A percentile compares a stretch with the other conserved stretches of the same genome.
Conservation (phyloP, 116 monocot genomes). For the Posidonia oceanica region DNA sequence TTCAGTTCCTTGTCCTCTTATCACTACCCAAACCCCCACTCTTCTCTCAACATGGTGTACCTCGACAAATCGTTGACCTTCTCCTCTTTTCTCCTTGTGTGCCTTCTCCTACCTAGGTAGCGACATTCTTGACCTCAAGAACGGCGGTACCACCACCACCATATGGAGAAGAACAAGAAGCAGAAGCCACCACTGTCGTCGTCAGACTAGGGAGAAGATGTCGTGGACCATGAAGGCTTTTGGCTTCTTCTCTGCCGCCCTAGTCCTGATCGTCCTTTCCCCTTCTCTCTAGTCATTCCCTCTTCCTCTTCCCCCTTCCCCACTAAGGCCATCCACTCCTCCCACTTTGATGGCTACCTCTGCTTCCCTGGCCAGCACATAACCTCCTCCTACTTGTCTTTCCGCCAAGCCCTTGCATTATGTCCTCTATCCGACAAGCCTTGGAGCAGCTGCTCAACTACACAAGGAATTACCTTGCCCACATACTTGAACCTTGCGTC, state of each 20-base stretch:
- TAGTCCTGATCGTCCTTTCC: slow-evolving; percentile 54
- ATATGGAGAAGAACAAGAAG: slow-evolving; percentile 10
- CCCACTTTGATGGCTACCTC: no score
- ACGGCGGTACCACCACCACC: neutral
- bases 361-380: no score
- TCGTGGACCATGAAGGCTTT: slow-evolving; percentile 42
- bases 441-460: slow-evolving; percentile 83
- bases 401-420: slow-evolving; percentile 37
- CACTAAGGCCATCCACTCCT: slow-evolving; percentile 50
- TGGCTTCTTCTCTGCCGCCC: slow-evolving; percentile 50
- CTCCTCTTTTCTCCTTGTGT: slow-evolving; percentile 4
- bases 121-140: neutral
- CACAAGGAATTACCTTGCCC: slow-evolving; percentile 69
- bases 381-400: slow-evolving; percentile 38
- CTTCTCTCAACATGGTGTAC: slow-evolving; percentile 12
- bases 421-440: slow-evolving; percentile 51
- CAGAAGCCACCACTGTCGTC: slow-evolving; percentile 12
- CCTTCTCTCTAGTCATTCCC: slow-evolving; percentile 82
- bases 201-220: no score
- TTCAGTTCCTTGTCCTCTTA: neutral
- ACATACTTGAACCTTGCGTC: slow-evolving; percentile 58
- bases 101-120: slow-evolving; percentile 2
- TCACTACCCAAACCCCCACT: no score
- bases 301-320: slow-evolving; percentile 6
- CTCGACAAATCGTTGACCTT: slow-evolving; percentile 2